Percentiles rank a stretch among this genome's conserved stretches.
phyloP scores from a whole-genome alignment of 495 filamentous ascomycete species.

The Cercophora newfieldiana region DNA sequence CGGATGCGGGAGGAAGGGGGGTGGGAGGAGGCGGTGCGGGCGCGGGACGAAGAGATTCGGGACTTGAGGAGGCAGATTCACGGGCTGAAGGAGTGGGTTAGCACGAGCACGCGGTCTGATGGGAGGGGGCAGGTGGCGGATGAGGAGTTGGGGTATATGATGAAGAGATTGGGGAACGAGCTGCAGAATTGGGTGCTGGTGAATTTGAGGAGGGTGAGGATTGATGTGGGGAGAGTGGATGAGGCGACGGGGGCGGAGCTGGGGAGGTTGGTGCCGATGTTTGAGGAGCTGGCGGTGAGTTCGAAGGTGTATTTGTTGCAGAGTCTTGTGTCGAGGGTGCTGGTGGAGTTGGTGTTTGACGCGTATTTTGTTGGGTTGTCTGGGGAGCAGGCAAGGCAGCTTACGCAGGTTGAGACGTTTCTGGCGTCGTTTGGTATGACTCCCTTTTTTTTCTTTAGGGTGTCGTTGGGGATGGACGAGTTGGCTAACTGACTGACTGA shows the following conservation, averaged over 20 bases:
- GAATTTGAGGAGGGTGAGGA: conserved; percentile 52
- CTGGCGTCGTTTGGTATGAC: conserved; percentile 47
- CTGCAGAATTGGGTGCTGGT: conserved; percentile 61
- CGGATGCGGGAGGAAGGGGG: conserved; percentile 24
- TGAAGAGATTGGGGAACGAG: conserved; percentile 52
- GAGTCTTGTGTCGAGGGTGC: conserved; percentile 50
- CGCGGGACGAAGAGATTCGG: conserved; percentile 46
- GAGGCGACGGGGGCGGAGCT: conserved; percentile 41
- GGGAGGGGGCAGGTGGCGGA: conserved; percentile 50
- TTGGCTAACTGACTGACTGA: neutral
- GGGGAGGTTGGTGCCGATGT: conserved; percentile 49
- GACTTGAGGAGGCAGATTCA: conserved; percentile 48
- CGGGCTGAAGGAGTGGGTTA: conserved; percentile 59
- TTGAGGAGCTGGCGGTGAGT: conserved; percentile 45
- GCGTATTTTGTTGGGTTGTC: conserved; percentile 55
- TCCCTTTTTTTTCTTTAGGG: neutral
- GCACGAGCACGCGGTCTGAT: conserved; percentile 47
- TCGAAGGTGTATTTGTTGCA: conserved; percentile 56
- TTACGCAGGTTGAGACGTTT: conserved; percentile 47
- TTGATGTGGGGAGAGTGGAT: conserved; percentile 45
- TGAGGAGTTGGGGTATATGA: conserved; percentile 51
- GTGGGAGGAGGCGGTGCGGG: conserved; percentile 19
- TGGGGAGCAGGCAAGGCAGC: conserved; percentile 40
- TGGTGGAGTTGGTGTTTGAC: conserved; percentile 53
- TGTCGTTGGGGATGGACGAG: neutral